Percentiles rank a stretch among this genome's conserved stretches.
phyloP scores from a whole-genome alignment of 2,329 filamentous ascomycete genomes.

The Ascochyta clinopodiicola region DNA sequence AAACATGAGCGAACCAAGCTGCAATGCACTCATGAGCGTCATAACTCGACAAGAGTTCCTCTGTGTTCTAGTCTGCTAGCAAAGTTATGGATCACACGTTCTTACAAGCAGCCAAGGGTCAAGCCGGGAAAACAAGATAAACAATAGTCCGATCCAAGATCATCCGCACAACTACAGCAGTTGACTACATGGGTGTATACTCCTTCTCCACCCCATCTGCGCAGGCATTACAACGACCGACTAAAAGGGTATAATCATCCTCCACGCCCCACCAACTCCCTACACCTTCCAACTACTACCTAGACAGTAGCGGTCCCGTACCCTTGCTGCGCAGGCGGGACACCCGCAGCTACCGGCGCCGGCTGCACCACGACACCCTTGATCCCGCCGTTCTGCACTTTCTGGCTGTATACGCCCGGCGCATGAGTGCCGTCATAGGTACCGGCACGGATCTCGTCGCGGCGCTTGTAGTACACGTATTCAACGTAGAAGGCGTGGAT shows the following conservation, averaged over 20 bases:
- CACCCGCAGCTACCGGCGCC: constrained; percentile 2
- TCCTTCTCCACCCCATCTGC: background rate
- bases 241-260: background rate
- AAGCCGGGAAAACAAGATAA: background rate
- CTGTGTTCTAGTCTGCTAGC: background rate
- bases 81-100: background rate
- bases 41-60: background rate
- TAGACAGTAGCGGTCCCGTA: constrained; percentile 10
- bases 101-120: background rate
- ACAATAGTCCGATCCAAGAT: background rate
- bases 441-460: constrained; percentile 67
- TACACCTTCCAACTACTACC: background rate
- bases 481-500: constrained; percentile 81
- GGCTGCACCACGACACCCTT: constrained; percentile 8
- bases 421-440: constrained; percentile 62
- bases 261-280: background rate
- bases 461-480: constrained; percentile 81
- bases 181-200: background rate
- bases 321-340: constrained; percentile 10
- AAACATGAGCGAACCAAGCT: background rate
- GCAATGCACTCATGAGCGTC: background rate
- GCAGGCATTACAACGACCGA: background rate
- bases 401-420: constrained; percentile 74
- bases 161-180: background rate
- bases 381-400: constrained; percentile 72